Conservation (phyloP, 441 rosid species). For the Kokia cookei region DNA sequence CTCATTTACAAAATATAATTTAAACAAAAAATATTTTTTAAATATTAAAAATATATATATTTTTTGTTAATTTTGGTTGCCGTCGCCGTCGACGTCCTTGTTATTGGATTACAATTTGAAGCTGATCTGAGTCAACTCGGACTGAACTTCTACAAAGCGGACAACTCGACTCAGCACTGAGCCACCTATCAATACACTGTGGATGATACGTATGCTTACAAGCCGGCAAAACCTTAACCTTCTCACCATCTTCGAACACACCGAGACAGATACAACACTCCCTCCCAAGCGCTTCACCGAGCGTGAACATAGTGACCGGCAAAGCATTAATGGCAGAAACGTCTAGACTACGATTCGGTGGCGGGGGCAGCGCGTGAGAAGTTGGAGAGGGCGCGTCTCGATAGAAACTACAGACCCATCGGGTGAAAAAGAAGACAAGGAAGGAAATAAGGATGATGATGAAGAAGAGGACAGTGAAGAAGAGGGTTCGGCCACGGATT, state of each 20-base stretch:
- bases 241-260: conserved; percentile 33
- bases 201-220: conserved; percentile 35
- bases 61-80: neutral
- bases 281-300: neutral
- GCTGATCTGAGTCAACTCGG: conserved; percentile 13
- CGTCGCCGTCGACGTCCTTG: neutral
- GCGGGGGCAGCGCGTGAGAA: neutral
- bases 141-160: conserved; percentile 41
- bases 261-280: conserved; percentile 41
- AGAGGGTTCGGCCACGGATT: conserved; percentile 35
- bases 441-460: conserved; percentile 19
- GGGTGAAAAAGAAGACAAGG: conserved; percentile 35
- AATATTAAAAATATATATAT: neutral
- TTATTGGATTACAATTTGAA: conserved; percentile 16
- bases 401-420: conserved; percentile 23
- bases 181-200: conserved; percentile 42
- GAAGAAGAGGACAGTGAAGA: conserved; percentile 28
- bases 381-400: neutral
- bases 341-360: conserved; percentile 16
- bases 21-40: no score
- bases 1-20: no score
- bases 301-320: conserved; percentile 16
- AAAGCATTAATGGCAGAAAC: conserved; percentile 10
- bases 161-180: conserved; percentile 27
- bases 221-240: conserved; percentile 32